A percentile compares a stretch with the other conserved stretches of the same genome.
phyloP scores from a whole-genome alignment of 192 early-diverging fungal species.

The Funneliformis mosseae region DNA sequence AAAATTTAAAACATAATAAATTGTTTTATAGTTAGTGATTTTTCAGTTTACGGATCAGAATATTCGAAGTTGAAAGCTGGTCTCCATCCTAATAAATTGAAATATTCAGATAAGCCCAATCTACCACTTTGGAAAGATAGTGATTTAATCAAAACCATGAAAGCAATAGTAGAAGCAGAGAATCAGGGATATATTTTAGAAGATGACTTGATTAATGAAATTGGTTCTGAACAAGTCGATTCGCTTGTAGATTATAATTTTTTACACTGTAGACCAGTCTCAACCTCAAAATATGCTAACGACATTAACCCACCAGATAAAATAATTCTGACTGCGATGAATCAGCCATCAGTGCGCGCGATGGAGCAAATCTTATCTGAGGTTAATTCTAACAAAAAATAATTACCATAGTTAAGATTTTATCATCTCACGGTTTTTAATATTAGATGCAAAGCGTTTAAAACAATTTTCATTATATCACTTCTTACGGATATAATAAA shows the following conservation, averaged over 20 bases:
- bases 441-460: no score
- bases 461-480: no score
- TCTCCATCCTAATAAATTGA: not conserved
- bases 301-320: not conserved
- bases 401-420: not conserved
- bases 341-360: not conserved
- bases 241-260: not conserved
- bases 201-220: not conserved
- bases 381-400: not conserved
- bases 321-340: constrained; percentile 9
- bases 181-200: not conserved
- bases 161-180: not conserved
- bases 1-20: not conserved
- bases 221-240: not conserved
- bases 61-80: no score
- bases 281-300: not conserved
- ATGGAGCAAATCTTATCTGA: constrained; percentile 10
- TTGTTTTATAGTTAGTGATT: not conserved
- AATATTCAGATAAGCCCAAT: not conserved
- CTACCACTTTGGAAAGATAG: not conserved
- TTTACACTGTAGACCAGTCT: not conserved
- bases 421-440: no score
- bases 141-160: constrained; percentile 18
- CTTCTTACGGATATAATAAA: no score
- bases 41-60: no score